A percentile compares a stretch with the other conserved stretches of the same genome.
These are phyloP conservation scores for Starmerella scarabaei DNA, from an alignment of 805 yeast genomes.

Conservation along the genomic window DNA sequence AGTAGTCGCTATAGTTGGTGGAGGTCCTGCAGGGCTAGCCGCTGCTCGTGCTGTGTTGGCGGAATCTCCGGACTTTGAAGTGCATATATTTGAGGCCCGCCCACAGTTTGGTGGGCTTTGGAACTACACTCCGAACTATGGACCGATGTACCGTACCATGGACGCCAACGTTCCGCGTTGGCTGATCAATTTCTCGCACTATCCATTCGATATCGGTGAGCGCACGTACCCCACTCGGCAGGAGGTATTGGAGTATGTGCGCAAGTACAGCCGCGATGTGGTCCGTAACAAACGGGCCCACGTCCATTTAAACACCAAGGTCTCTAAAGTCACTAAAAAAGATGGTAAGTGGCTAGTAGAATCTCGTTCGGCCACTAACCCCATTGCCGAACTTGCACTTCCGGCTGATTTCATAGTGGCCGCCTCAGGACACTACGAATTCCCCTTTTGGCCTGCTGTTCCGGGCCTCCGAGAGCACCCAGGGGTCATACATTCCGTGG, in stretches of 20 bases:
- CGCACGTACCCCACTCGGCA: conserved; percentile 46
- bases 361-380: not conserved
- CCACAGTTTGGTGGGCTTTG: conserved; percentile 58
- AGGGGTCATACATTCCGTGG: conserved; percentile 41
- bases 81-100: conserved; percentile 50
- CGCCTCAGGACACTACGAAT: conserved; percentile 52
- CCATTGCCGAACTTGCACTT: too few relatives aligned
- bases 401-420: conserved; percentile 43
- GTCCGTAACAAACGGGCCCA: conserved; percentile 18
- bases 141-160: conserved; percentile 48
- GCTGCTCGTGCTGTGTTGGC: conserved; percentile 47
- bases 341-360: conserved; percentile 30
- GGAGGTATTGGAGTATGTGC: conserved; percentile 50
- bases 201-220: conserved; percentile 35
- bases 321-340: conserved; percentile 31
- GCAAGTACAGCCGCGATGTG: conserved; percentile 37
- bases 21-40: conserved; percentile 66
- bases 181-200: conserved; percentile 50
- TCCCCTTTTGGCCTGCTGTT: conserved; percentile 46
- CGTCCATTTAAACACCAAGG: conserved; percentile 38
- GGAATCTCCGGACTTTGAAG: conserved; percentile 33
- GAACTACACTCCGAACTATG: conserved; percentile 38
- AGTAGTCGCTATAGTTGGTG: conserved; percentile 55
- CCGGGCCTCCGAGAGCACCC: conserved; percentile 29
- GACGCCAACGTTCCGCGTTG: conserved; percentile 57